Evolutionary conservation across 352 stramenopile species (phyloP), one percentile per base, ranked within the genome.

Genomic region (Discostella stelligera): DNA sequence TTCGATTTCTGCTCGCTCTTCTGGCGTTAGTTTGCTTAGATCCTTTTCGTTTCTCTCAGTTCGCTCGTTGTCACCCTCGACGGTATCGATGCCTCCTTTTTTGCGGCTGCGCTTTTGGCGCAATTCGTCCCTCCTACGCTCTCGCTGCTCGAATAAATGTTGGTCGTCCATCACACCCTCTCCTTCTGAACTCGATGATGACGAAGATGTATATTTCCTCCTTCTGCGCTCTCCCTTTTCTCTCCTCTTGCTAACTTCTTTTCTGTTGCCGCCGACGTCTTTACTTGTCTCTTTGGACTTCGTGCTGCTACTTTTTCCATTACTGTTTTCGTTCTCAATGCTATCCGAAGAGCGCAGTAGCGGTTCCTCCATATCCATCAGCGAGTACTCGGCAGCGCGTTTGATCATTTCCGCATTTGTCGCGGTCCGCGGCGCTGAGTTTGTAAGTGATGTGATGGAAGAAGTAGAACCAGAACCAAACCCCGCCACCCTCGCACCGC

Each of bases 341-440:
- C 25, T 23, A 23, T 63, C 11, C 21, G 16, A 39, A 41, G 53
- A 32, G 27, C 41, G 70, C 18, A 46, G 39, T 9, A 55, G 21
- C 20, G 8, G 59, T 23, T 82, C 64, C 0, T 86, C 70, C 67
- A 88, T 84, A 27, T 83, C 70, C 16, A 89, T 13, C 9, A 90
- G 55, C 10, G 71, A 59, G 66, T 90, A 90, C 21, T 75, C 69
- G 0, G 77, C 72, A 7, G 81, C 86, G 49, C 70, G 61, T 59
- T 83, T 78, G 10, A 86, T 50, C 82, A 80, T 86, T 63, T 91
- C 80, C 7, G 81, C 79, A 78, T 90, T 84, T 18, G 72, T 89
- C 37, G 56, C 71, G 44, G 10, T 41, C 32, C 37, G 49, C 11
- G 8, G 46, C n/a, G 9, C 21, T 0, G 18, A 52, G 6, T 14